Percentiles rank a stretch among this genome's conserved stretches.
Conservation (phyloP, 1,284 basidiomycete species). For the Ustilago shanxiensis region DNA sequence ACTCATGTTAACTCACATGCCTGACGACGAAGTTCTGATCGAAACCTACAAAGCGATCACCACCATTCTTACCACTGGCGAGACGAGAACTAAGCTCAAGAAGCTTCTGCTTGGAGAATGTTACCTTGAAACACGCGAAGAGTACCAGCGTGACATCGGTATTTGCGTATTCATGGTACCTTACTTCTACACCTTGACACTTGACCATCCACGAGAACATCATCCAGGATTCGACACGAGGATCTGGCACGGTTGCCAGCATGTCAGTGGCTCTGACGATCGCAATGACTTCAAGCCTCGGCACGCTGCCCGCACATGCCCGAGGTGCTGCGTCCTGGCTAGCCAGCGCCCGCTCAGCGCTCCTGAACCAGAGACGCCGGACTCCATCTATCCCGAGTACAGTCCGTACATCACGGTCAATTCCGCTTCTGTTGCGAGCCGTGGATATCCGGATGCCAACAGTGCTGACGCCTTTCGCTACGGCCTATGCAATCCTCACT, state of each 20-base stretch:
- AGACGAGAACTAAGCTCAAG: slow-evolving; percentile 1
- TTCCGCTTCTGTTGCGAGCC: too few relatives aligned
- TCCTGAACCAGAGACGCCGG: background rate
- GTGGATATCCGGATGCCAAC: background rate
- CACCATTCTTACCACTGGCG: background rate
- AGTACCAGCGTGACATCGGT: background rate
- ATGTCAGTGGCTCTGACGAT: background rate
- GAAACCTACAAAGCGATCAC: background rate
- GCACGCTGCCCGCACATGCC: background rate
- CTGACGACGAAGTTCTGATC: background rate
- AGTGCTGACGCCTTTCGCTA: background rate
- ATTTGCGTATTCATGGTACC: background rate
- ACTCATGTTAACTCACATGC: background rate
- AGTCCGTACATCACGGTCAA: background rate
- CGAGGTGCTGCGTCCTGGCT: slow-evolving; percentile 5
- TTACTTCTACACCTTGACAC: background rate
- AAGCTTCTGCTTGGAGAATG: background rate
- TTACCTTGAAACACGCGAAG: background rate
- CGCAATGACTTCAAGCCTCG: background rate
- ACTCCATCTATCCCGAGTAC: background rate
- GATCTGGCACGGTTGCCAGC: slow-evolving; percentile 1
- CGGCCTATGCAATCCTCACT: background rate
- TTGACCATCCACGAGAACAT: background rate
- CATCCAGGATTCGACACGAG: background rate
- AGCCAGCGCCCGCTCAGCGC: background rate